These are phyloP conservation scores for Chlorophyllum brunneum DNA, from an alignment of 768 basidiomycete species.

Conservation along the genomic window DNA sequence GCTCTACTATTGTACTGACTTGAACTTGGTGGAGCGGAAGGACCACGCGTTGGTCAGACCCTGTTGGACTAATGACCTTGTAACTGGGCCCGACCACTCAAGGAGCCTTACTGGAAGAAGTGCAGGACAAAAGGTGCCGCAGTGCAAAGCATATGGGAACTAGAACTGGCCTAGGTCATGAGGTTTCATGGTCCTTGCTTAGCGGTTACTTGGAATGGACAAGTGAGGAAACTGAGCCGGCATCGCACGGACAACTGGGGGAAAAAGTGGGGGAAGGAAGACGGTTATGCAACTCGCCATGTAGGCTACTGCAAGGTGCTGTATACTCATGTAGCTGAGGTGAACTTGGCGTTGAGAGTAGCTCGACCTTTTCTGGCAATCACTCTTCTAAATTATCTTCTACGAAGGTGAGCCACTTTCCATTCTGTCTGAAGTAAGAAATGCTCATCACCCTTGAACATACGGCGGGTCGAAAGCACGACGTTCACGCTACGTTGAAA, in stretches of 20 bases:
- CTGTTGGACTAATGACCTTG: too few relatives aligned
- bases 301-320: neutral
- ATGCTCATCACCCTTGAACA: neutral
- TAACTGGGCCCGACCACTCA: too few relatives aligned
- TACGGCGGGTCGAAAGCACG: neutral
- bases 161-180: too few relatives aligned
- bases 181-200: neutral
- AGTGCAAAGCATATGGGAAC: too few relatives aligned
- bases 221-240: neutral
- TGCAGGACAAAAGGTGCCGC: too few relatives aligned
- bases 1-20: too few relatives aligned
- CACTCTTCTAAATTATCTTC: neutral
- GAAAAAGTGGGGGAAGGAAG: neutral
- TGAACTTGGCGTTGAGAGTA: neutral
- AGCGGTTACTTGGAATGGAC: neutral
- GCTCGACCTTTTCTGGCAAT: neutral
- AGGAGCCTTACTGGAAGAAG: too few relatives aligned
- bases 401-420: neutral
- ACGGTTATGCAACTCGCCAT: neutral
- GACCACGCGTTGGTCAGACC: too few relatives aligned
- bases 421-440: neutral
- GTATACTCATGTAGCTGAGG: neutral
- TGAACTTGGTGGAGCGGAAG: too few relatives aligned
- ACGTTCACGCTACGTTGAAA: constrained; percentile 12
- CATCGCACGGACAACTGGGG: neutral